Base-by-base conservation (phyloP, 2,329 filamentous ascomycete genomes). In the Phoma sp. region DNA sequence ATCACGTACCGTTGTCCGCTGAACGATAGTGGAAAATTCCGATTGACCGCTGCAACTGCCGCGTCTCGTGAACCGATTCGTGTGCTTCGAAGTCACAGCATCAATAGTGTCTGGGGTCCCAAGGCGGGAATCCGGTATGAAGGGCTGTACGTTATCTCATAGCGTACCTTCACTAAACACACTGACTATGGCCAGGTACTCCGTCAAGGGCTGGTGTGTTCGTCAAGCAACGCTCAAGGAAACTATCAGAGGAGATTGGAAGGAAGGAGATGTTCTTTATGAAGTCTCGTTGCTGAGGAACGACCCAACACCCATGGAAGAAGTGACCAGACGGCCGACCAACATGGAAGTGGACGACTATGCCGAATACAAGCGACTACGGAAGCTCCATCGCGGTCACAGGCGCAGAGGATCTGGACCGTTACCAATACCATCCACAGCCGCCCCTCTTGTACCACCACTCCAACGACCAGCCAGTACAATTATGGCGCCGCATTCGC, bases 261-360 rank as follows among this genome's bases (percentile, higher is more conserved):
- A 61, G 23, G 39, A 36, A 39, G 66, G 66, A 11, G 68, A 73
- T 14, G 62, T 75, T 15, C 48, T 74, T 0, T 80, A 74, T 55
- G 72, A 66, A 32, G 69, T 81, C 46, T 65, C 59, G 5, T 74
- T 81, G 49, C 66, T 73, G 37, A 71, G 79, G 9, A 61, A 67
- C 1, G 71, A 74, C 39, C 59, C 25, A 42, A 53, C 57, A 42
- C 75, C 71, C 10, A 73, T 79, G 64, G 67, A 72, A 7, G 61
- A 71, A 9, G 72, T 80, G 5, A 56, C 75, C 17, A 64, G 64
- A 33, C 74, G 74, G 25, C 80, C 80, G 0, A 73, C 67, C 12
- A 68, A 76, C 1, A 75, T 76, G 34, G 79, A 82, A 49, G 56
- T 79, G 5, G 80, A 81, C 53, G 79, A 81, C 47, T 82, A 81